Conservation (phyloP, 2,329 filamentous ascomycete species). For the Cladosporium cucumerinum region DNA sequence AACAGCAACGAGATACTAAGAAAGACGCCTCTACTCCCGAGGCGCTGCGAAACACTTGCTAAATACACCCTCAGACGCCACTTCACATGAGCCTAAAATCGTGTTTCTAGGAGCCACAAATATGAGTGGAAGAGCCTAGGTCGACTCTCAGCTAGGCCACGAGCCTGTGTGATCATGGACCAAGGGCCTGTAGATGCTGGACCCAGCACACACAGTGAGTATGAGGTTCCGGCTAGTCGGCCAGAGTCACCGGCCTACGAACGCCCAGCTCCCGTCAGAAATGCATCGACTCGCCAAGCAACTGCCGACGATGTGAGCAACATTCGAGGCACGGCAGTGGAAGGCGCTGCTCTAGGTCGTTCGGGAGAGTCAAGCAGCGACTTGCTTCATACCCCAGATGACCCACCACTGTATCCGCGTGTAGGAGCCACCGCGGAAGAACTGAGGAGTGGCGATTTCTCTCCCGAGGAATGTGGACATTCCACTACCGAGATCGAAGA, state of each 20-base stretch:
- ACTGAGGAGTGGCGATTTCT: conserved; percentile 12
- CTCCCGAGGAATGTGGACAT: neutral
- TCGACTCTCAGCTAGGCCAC: neutral
- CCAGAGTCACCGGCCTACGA: conserved; percentile 8
- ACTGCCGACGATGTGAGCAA: neutral
- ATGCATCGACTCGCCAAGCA: neutral
- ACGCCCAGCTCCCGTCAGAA: conserved; percentile 10
- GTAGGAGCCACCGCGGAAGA: conserved; percentile 32
- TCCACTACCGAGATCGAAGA: conserved; percentile 14
- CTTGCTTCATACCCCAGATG: conserved; percentile 19
- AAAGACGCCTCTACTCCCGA: neutral
- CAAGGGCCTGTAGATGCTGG: conserved; percentile 32
- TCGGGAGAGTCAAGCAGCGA: conserved; percentile 16
- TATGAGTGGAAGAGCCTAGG: neutral
- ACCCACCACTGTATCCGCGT: conserved; percentile 25
- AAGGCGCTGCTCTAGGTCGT: neutral
- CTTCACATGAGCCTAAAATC: neutral
- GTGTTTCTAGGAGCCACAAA: neutral
- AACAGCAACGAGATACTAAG: neutral
- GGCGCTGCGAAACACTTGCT: neutral
- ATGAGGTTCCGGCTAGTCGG: conserved; percentile 20
- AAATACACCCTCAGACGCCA: neutral
- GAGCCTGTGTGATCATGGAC: conserved; percentile 24
- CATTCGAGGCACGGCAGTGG: neutral
- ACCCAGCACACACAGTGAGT: conserved; percentile 26